Evolutionary conservation across 768 basidiomycete species (phyloP).

Genomic region (Tephrocybe rancida): DNA sequence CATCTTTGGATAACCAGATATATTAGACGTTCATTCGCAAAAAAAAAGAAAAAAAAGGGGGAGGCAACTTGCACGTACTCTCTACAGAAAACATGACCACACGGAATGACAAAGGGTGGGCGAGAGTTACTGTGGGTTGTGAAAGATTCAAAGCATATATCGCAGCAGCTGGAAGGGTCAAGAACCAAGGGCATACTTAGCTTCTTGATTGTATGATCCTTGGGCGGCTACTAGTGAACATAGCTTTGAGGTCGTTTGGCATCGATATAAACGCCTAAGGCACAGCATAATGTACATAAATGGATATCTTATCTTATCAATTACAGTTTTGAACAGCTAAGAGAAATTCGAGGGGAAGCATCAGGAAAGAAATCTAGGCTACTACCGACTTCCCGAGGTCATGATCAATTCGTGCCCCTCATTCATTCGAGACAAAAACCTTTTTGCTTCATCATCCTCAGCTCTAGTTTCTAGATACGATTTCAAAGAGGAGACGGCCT

Average conservation of each 20-base stretch:
- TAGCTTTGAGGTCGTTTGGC: neutral
- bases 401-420: neutral
- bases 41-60: slow-evolving; percentile 15
- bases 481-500: slow-evolving; percentile 25
- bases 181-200: slow-evolving; percentile 46
- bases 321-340: too few relatives aligned
- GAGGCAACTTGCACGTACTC: slow-evolving; percentile 45
- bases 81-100: slow-evolving; percentile 77
- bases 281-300: too few relatives aligned
- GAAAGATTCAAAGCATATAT: slow-evolving; percentile 73
- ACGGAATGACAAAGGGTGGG: slow-evolving; percentile 70
- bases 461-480: slow-evolving; percentile 20
- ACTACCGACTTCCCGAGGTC: neutral
- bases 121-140: slow-evolving; percentile 46
- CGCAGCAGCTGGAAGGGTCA: slow-evolving; percentile 71
- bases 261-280: too few relatives aligned
- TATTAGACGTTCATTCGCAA: neutral
- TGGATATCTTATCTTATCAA: too few relatives aligned
- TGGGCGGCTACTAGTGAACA: neutral
- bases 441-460: slow-evolving; percentile 3
- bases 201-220: neutral
- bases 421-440: neutral
- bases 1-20: slow-evolving; percentile 8
- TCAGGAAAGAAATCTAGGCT: too few relatives aligned
- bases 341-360: too few relatives aligned